Evolutionary conservation across 2,329 filamentous ascomycete genomes (phyloP).

Genomic region (Neonectria neomacrospora): DNA sequence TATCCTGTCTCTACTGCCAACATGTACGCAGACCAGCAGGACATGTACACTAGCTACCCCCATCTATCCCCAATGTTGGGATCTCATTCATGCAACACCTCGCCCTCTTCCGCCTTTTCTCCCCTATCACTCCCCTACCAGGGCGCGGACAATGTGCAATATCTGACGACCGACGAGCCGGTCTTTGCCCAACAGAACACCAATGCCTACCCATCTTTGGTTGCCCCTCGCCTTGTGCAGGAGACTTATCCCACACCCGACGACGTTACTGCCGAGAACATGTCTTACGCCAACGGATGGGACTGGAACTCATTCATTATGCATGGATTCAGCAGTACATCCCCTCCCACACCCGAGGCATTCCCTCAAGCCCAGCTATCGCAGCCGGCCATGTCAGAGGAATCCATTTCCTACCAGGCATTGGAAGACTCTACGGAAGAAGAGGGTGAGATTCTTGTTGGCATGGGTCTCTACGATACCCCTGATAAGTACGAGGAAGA

Average conservation of each 20-base stretch:
- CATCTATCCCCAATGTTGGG: slow-evolving; percentile 64
- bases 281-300: slow-evolving; percentile 31
- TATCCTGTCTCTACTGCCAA: slow-evolving; percentile 53
- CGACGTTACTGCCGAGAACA: slow-evolving; percentile 24
- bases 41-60: slow-evolving; percentile 54
- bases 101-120: slow-evolving; percentile 65
- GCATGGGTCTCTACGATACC: slow-evolving; percentile 83
- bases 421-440: slow-evolving; percentile 63
- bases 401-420: slow-evolving; percentile 60
- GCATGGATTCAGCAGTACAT: slow-evolving; percentile 59
- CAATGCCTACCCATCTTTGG: slow-evolving; percentile 43
- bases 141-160: slow-evolving; percentile 52
- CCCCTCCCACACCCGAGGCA: slow-evolving; percentile 70
- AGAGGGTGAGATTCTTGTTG: slow-evolving; percentile 79
- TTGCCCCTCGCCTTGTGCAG: slow-evolving; percentile 31
- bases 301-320: slow-evolving; percentile 61
- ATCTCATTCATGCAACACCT: slow-evolving; percentile 68
- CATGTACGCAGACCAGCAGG: slow-evolving; percentile 54
- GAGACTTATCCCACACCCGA: slow-evolving; percentile 49
- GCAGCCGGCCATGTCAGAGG: slow-evolving; percentile 60
- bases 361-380: slow-evolving; percentile 64
- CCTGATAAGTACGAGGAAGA: slow-evolving; percentile 68
- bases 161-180: slow-evolving; percentile 55
- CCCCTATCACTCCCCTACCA: slow-evolving; percentile 62
- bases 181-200: slow-evolving; percentile 46